A percentile compares a stretch with the other conserved stretches of the same genome.
phyloP scores from a whole-genome alignment of 768 basidiomycete species.

The Trametes coccinea region DNA sequence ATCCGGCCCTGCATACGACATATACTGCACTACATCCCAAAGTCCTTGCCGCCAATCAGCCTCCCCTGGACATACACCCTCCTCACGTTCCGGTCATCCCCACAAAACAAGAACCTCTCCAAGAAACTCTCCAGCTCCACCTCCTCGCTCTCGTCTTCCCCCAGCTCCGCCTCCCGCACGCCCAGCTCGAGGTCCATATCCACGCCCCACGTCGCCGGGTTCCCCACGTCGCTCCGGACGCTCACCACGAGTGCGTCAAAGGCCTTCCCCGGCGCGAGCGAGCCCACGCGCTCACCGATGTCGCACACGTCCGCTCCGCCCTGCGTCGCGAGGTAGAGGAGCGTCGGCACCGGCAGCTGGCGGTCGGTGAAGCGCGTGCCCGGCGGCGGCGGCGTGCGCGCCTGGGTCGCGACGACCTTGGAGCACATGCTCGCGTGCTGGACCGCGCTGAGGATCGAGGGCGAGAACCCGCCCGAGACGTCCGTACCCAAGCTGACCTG shows the following conservation, averaged over 20 bases:
- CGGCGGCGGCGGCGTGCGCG: slow-evolving; percentile 7
- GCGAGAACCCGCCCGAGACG: slow-evolving; percentile 82
- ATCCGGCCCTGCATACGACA: neutral
- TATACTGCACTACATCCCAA: neutral
- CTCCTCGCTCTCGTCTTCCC: slow-evolving; percentile 26
- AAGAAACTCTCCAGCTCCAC: slow-evolving; percentile 56
- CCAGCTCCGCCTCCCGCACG: slow-evolving; percentile 32
- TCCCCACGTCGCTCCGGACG: slow-evolving; percentile 51
- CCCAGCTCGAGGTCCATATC: slow-evolving; percentile 35
- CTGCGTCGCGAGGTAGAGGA: slow-evolving; percentile 88
- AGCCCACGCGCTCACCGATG: slow-evolving; percentile 68
- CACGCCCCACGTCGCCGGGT: slow-evolving; percentile 57
- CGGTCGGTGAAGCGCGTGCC: slow-evolving; percentile 46
- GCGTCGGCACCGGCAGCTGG: slow-evolving; percentile 71
- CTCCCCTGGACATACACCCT: slow-evolving; percentile 84
- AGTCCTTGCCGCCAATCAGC: slow-evolving; percentile 70
- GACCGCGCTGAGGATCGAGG: slow-evolving; percentile 75
- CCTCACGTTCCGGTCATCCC: slow-evolving; percentile 82
- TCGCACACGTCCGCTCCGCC: slow-evolving; percentile 88
- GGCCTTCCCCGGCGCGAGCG: slow-evolving; percentile 76
- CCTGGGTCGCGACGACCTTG: slow-evolving; percentile 66
- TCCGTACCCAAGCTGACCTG: slow-evolving; percentile 96
- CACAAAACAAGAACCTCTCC: slow-evolving; percentile 85
- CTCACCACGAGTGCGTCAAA: slow-evolving; percentile 87
- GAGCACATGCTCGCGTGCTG: slow-evolving; percentile 79